Evolutionary conservation across 106 monocot genomes (phyloP).

Genomic region (Apostasia shenzhenica): DNA sequence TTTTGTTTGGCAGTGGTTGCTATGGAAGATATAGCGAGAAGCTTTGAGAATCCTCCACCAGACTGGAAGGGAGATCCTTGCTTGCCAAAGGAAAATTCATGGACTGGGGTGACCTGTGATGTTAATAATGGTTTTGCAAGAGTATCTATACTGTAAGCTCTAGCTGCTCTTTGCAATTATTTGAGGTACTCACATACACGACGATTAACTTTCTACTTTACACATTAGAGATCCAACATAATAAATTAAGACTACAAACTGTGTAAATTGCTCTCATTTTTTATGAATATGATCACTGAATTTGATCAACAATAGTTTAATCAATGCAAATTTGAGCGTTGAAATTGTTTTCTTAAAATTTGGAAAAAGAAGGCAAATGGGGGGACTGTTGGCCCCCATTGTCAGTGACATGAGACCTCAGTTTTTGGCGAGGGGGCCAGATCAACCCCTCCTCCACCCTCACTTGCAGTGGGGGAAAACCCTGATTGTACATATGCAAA

Average conservation of each 20-base stretch:
- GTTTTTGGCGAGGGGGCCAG: no score
- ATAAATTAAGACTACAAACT: neutral
- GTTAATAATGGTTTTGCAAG: conserved; percentile 6
- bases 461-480: no score
- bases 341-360: no score
- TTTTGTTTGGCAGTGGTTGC: conserved; percentile 37
- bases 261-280: neutral
- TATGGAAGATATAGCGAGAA: conserved; percentile 53
- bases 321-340: no score
- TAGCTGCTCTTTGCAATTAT: neutral
- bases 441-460: no score
- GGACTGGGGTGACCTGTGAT: conserved; percentile 50
- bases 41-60: conserved; percentile 37
- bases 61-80: conserved; percentile 73
- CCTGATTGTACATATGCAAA: no score
- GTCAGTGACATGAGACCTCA: no score
- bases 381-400: no score
- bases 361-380: no score
- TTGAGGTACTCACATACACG: neutral
- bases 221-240: neutral
- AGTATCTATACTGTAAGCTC: conserved; percentile 38
- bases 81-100: conserved; percentile 36
- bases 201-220: neutral
- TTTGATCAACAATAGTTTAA: no score
- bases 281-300: no score